A percentile compares a stretch with the other conserved stretches of the same genome.
Conservation (phyloP, 495 filamentous ascomycete genomes). For the Penicillium riverlandense region DNA sequence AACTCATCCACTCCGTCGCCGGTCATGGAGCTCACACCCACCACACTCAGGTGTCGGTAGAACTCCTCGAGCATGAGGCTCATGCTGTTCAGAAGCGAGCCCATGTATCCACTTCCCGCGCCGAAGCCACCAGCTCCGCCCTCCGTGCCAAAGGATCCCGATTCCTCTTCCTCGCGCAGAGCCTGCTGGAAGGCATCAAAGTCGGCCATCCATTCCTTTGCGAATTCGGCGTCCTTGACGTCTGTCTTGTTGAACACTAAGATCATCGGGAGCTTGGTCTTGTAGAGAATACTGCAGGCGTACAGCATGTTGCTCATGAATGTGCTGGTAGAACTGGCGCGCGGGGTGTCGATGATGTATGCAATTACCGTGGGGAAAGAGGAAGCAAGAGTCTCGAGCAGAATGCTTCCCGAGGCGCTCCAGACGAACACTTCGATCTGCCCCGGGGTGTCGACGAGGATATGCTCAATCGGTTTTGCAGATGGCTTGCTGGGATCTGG, state of each 20-base stretch:
- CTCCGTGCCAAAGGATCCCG: slow-evolving; percentile 68
- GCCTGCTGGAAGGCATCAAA: slow-evolving; percentile 93
- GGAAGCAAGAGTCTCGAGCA: slow-evolving; percentile 88
- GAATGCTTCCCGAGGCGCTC: slow-evolving; percentile 86
- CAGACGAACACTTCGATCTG: slow-evolving; percentile 99
- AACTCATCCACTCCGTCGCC: slow-evolving; percentile 89
- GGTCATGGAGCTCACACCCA: slow-evolving; percentile 89
- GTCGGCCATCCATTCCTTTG: slow-evolving; percentile 99
- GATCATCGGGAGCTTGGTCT: slow-evolving; percentile 97
- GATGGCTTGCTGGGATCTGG: slow-evolving; percentile 54
- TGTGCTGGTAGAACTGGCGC: slow-evolving; percentile 83
- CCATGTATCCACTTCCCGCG: slow-evolving; percentile 90
- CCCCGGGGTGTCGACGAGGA: slow-evolving; percentile 90
- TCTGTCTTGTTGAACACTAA: slow-evolving; percentile 98
- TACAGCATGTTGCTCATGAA: slow-evolving; percentile 99
- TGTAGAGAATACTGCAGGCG: slow-evolving; percentile 95
- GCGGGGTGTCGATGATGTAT: slow-evolving; percentile 94
- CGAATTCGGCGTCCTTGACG: slow-evolving; percentile 81
- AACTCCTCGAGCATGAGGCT: slow-evolving; percentile 97
- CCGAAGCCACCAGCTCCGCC: slow-evolving; percentile 53
- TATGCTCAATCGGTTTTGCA: slow-evolving; percentile 65
- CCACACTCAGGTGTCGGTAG: slow-evolving; percentile 84
- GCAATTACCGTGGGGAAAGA: slow-evolving; percentile 94
- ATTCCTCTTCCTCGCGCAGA: slow-evolving; percentile 68
- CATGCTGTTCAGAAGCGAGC: slow-evolving; percentile 94